Conservation (phyloP, 495 filamentous ascomycete genomes). For the Echria macrotheca region DNA sequence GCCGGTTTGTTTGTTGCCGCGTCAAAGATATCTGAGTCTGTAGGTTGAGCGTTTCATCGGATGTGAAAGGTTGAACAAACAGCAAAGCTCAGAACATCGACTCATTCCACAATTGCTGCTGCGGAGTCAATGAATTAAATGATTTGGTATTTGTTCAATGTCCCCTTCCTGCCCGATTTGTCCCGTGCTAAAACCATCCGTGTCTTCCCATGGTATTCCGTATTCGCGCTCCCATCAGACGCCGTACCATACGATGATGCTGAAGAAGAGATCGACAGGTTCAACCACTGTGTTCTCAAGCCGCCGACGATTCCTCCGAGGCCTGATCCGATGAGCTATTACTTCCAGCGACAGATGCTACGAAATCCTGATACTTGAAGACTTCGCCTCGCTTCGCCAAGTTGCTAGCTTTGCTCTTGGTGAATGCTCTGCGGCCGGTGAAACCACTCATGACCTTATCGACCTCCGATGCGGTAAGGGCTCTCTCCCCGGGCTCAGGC, state of each 20-base stretch:
- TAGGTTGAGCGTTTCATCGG: no score
- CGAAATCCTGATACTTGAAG: constrained; percentile 74
- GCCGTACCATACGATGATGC: no score
- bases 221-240: background rate
- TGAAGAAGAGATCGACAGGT: no score
- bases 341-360: constrained; percentile 51
- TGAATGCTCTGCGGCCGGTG: constrained; percentile 72
- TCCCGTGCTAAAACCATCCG: no score
- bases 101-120: no score
- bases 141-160: no score
- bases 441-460: constrained; percentile 82
- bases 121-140: no score
- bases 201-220: background rate
- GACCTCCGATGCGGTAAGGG: constrained; percentile 68
- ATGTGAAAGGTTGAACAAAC: no score
- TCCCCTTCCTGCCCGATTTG: background rate
- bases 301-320: constrained; percentile 27
- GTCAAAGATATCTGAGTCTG: no score
- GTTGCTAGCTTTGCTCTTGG: constrained; percentile 44
- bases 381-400: constrained; percentile 59
- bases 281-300: no score
- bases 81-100: no score
- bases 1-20: no score
- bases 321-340: constrained; percentile 32
- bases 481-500: constrained; percentile 63